These are phyloP conservation scores for Thermomucor indicae-seudaticae DNA, from an alignment of 371 early-diverging fungal species.

Conservation along the genomic window DNA sequence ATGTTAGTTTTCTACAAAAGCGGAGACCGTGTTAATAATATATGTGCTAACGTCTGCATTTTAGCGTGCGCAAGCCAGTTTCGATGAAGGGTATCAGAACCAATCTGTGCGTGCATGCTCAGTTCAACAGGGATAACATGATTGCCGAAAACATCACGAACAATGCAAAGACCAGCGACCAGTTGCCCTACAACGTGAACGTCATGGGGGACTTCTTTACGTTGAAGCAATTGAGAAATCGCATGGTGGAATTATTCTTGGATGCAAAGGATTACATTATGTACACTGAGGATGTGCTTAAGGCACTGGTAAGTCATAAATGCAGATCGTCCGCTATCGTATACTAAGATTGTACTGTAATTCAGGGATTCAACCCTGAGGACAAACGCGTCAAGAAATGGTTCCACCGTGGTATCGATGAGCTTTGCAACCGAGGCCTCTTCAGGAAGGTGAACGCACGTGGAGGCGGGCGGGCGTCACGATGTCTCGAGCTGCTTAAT, in stretches of 20 bases:
- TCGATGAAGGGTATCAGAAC: conserved; percentile 17
- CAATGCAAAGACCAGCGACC: not conserved
- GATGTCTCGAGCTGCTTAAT: conserved; percentile 21
- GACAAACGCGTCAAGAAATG: conserved; percentile 17
- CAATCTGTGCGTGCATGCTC: conserved; percentile 29
- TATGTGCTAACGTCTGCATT: not conserved
- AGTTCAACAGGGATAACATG: conserved; percentile 9
- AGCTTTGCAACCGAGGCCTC: not conserved
- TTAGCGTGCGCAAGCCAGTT: conserved; percentile 19
- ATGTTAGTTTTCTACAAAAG: too few species aligned
- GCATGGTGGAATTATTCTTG: conserved; percentile 15
- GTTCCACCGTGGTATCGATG: conserved; percentile 30
- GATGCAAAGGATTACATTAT: conserved; percentile 25
- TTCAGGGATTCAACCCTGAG: conserved; percentile 26
- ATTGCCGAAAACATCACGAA: not conserved
- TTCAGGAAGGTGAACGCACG: not conserved
- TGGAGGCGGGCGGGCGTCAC: conserved; percentile 4
- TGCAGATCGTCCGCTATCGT: not conserved
- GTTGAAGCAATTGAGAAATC: conserved; percentile 1
- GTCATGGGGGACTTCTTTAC: conserved; percentile 16
- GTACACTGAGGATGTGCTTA: conserved; percentile 24
- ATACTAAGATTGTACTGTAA: not conserved
- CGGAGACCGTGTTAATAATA: too few species aligned
- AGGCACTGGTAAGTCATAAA: conserved; percentile 27
- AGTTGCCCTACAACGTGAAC: conserved; percentile 24